Evolutionary conservation across 2,329 filamentous ascomycete species (phyloP).

Genomic region (Huntiella abstrusa): DNA sequence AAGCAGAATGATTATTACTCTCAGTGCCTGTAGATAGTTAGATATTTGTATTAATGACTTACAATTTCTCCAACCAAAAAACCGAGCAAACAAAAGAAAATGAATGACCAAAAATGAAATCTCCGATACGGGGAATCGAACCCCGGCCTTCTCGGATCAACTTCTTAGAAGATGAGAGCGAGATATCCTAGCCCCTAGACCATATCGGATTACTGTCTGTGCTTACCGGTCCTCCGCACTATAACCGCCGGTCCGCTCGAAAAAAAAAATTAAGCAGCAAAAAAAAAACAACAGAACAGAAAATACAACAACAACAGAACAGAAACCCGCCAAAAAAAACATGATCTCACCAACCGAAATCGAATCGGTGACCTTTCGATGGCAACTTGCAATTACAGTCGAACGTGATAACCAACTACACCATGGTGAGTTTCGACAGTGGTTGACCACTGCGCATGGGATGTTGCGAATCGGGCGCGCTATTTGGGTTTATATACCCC

Average conservation of each 20-base stretch:
- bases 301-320: too few relatives aligned
- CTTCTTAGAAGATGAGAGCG: background rate
- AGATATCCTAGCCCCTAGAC: background rate
- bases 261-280: background rate
- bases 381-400: slow-evolving; percentile 11
- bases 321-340: too few relatives aligned
- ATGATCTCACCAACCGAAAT: slow-evolving; percentile 11
- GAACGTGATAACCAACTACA: slow-evolving; percentile 11
- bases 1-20: slow-evolving; percentile 22
- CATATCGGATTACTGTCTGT: background rate
- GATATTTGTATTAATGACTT: background rate
- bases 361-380: slow-evolving; percentile 12
- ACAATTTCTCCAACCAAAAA: background rate
- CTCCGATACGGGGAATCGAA: slow-evolving; percentile 15
- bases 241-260: background rate
- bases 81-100: background rate
- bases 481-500: too few relatives aligned
- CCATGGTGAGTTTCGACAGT: slow-evolving; percentile 10
- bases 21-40: slow-evolving; percentile 21
- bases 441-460: slow-evolving; percentile 9
- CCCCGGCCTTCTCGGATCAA: slow-evolving; percentile 13
- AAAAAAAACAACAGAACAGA: background rate
- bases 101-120: background rate
- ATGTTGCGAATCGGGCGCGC: background rate
- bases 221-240: too few relatives aligned